Conservation (phyloP, 2,329 filamentous ascomycete species). For the Penicillium sp. region DNA sequence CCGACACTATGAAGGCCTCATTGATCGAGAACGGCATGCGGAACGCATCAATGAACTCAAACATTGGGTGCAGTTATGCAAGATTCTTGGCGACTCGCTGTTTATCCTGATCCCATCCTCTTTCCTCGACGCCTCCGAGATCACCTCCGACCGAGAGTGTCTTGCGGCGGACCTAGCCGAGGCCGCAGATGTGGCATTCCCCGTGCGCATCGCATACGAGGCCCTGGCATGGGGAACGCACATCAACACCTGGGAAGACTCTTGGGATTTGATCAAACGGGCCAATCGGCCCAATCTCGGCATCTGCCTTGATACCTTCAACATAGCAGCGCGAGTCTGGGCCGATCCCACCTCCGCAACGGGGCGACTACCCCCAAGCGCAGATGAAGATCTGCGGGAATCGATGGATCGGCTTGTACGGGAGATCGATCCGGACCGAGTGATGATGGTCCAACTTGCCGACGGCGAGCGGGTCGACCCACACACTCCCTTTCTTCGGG, state of each 20-base stretch:
- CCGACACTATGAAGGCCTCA: conserved; percentile 64
- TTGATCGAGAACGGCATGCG: conserved; percentile 14
- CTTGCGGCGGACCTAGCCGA: conserved; percentile 20
- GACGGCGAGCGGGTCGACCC: conserved; percentile 63
- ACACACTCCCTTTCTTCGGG: conserved; percentile 57
- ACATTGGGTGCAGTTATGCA: conserved; percentile 18
- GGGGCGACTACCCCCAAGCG: conserved; percentile 51
- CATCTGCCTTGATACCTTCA: conserved; percentile 73
- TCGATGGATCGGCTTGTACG: conserved; percentile 56
- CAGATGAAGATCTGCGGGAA: conserved; percentile 52
- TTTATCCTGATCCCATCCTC: conserved; percentile 27
- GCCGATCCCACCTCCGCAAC: conserved; percentile 60
- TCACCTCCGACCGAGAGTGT: conserved; percentile 17
- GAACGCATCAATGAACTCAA: conserved; percentile 20
- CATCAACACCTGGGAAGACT: conserved; percentile 67
- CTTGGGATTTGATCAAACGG: conserved; percentile 64
- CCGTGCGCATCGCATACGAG: conserved; percentile 61
- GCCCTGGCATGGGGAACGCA: conserved; percentile 69
- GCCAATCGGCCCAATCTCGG: conserved; percentile 71
- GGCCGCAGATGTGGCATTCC: conserved; percentile 21
- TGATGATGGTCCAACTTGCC: conserved; percentile 73
- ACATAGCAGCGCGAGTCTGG: conserved; percentile 68
- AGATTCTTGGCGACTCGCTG: conserved; percentile 20
- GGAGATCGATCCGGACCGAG: conserved; percentile 58
- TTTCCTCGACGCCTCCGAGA: conserved; percentile 19